Conservation (phyloP, 2,329 filamentous ascomycete species). For the Thielaviopsis punctulata region DNA sequence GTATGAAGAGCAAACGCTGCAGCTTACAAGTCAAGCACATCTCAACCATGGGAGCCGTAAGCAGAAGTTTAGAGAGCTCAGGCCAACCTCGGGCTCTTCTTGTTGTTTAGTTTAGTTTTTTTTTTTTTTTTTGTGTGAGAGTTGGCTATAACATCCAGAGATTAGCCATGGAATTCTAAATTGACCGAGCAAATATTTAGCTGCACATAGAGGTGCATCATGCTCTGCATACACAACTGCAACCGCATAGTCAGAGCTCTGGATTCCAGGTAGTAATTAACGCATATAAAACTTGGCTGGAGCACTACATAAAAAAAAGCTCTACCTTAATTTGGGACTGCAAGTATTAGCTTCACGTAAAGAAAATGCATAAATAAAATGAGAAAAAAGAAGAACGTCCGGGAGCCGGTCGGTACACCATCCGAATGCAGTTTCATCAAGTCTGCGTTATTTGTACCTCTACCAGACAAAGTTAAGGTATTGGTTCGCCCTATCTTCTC, state of each 20-base stretch:
- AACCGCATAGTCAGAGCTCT: neutral
- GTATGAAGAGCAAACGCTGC: too few species aligned
- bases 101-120: too few species aligned
- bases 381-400: neutral
- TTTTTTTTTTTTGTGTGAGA: too few species aligned
- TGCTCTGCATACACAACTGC: neutral
- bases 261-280: neutral
- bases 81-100: too few species aligned
- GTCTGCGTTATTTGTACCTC: neutral
- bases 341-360: too few species aligned
- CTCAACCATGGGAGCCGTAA: too few species aligned
- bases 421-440: neutral
- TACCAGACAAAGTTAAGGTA: neutral
- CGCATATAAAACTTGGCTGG: neutral
- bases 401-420: neutral
- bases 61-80: too few species aligned
- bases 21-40: too few species aligned
- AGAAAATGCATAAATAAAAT: neutral
- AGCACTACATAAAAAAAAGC: neutral
- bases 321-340: too few species aligned
- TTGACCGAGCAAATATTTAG: neutral
- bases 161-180: too few species aligned
- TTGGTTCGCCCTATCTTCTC: neutral
- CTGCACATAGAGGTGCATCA: neutral
- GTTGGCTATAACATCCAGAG: too few species aligned